Base-by-base conservation (phyloP, 148 eudicot genomes). In the Chenopodium quinoa region DNA sequence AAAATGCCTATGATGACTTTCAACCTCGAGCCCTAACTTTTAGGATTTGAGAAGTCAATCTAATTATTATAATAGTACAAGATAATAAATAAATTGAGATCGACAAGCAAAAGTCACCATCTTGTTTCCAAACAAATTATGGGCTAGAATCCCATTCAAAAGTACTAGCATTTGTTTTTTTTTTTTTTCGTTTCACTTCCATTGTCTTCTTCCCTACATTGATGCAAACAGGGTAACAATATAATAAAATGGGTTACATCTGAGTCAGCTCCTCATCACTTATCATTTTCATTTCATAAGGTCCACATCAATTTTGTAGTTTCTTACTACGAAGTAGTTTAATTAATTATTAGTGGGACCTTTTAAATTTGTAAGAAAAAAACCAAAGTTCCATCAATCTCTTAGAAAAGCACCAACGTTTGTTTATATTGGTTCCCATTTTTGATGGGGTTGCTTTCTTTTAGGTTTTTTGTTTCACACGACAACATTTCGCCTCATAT, bases 241-340 rank as follows among this genome's bases (percentile, higher is more conserved):
- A 60, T 1, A 60, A 63, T 2, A 58, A 58, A 48, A 9, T 48
- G 52, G 17, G 63, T 58, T 16, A 60, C 6, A 60, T 60, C 14
- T 34, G 73, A 69, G 73, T 69, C 73, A 69, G 73, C 73, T 32
- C 1, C 73, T 31, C 46, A 31, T 69, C 73, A 69, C 3, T 32
- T 69, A 19, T 67, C 17, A 13, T 67, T 2, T 67, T 12, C 37
- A 27, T 11, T 17, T 27, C 12, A 29, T 9, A 2, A 10, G 22
- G 71, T 64, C 68, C 32, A 64, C 29, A 22, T 64, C 68, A 64
- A 22, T n/a, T 25, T 7, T 22, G 12, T 7, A 25, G 31, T 23
- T 64, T 64, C 68, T n/a, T 13, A 50, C 54, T 50, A 40, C 1
- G 44, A 40, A 40, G 44, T 40, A 12, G 14, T 50, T 50, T 13